phyloP scores from a whole-genome alignment of 2,329 filamentous ascomycete genomes.

The Botrytis aclada region DNA sequence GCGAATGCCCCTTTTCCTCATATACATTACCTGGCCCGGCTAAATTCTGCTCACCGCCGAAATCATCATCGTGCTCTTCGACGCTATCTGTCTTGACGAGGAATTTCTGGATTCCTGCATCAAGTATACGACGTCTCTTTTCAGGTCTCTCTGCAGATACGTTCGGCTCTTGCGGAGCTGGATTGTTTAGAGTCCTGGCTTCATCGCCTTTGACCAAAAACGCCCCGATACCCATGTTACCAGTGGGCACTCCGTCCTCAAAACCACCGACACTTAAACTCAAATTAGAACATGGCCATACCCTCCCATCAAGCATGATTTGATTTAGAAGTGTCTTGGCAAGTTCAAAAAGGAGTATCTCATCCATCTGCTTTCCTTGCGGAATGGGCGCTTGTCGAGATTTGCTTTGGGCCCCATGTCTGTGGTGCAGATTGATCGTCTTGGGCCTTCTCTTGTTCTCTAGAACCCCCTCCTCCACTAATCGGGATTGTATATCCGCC shows the following conservation, averaged over 20 bases:
- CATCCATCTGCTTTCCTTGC: slow-evolving; percentile 68
- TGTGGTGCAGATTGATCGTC: slow-evolving; percentile 80
- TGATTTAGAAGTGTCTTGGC: slow-evolving; percentile 75
- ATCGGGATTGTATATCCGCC: slow-evolving; percentile 83
- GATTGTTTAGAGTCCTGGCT: slow-evolving; percentile 50
- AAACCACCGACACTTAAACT: slow-evolving; percentile 89
- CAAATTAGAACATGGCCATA: slow-evolving; percentile 91
- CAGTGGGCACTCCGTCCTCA: slow-evolving; percentile 72
- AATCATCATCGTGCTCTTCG: slow-evolving; percentile 34
- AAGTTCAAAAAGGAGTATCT: slow-evolving; percentile 68
- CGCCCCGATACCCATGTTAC: slow-evolving; percentile 80
- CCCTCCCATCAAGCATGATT: slow-evolving; percentile 70
- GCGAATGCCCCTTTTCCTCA: slow-evolving; percentile 21
- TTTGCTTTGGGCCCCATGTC: slow-evolving; percentile 68
- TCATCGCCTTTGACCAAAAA: slow-evolving; percentile 79
- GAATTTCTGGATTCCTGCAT: slow-evolving; percentile 34
- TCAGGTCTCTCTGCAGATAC: slow-evolving; percentile 30
- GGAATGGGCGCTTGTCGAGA: slow-evolving; percentile 77
- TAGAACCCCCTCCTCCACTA: slow-evolving; percentile 86
- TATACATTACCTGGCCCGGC: slow-evolving; percentile 21
- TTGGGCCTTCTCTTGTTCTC: slow-evolving; percentile 85
- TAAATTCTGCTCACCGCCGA: slow-evolving; percentile 32
- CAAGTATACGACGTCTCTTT: slow-evolving; percentile 36
- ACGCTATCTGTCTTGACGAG: slow-evolving; percentile 33
- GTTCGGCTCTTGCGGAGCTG: slow-evolving; percentile 26